Evolutionary conservation across 1,284 basidiomycete species (phyloP), one percentile per base, ranked within the genome.

Genomic region (Ganoderma meredithae): DNA sequence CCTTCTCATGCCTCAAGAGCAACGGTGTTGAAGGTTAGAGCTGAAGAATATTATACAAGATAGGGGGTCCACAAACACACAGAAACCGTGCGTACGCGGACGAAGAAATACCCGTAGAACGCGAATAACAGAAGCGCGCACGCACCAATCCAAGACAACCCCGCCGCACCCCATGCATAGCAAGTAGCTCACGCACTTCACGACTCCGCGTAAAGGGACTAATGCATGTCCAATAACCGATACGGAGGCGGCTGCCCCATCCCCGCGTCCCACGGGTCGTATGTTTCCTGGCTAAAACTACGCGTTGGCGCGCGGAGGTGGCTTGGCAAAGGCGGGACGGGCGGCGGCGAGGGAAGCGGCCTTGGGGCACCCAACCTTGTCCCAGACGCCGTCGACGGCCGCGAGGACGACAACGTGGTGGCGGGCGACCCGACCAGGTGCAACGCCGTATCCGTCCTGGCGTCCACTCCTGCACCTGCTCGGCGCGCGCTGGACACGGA

Each of bases 211-310:
- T 27, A 2, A 19, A 9, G 13, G 52, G 52, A 8, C 25, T 55
- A 71, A 31, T 65, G 70, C 58, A 65, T 31, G 19, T 69, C 70
- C 61, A 69, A 39, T 17, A 66, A 49, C 19, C 65, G 70, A 22
- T 71, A 71, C 31, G 70, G 67, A 8, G 70, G 70, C 36, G 70
- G 70, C 65, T 60, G 43, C 55, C 63, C 58, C 47, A 60, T 36
- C 10, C 58, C 58, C 58, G 43, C 39, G 36, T 60, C 58, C 22
- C 60, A 60, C 56, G 27, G 22, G 44, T 70, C 47, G 22, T 43
- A 39, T 36, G 44, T 62, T 15, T 31, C 15, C 62, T 52, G 58
- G 31, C 33, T 31, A 5, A 63, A 27, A 40, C 12, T 41, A 39
- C 39, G 58, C 39, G 15, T 7, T 12, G 39, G 9, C 22, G 22